Conservation (phyloP, 495 filamentous ascomycete species). For the Tuber microsphaerosporum region DNA sequence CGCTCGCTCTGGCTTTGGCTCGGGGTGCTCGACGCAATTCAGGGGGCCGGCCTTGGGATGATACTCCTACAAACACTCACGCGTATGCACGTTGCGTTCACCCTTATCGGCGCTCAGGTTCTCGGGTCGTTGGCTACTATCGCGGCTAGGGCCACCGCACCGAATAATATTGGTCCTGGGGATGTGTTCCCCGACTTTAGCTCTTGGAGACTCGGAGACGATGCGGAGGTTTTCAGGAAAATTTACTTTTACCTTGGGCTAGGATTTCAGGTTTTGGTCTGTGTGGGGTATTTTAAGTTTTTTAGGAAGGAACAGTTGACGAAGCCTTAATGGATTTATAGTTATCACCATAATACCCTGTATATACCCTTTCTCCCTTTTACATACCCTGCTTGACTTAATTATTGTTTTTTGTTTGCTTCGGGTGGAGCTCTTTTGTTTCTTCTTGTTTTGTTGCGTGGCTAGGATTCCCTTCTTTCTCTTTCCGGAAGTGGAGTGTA, state of each 20-base stretch:
- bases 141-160: constrained; percentile 53
- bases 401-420: background rate
- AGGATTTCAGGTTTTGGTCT: constrained; percentile 56
- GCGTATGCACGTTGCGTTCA: constrained; percentile 53
- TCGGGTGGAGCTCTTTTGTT: background rate
- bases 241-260: constrained; percentile 63
- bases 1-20: constrained; percentile 60
- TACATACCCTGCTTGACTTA: background rate
- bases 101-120: constrained; percentile 53
- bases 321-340: constrained; percentile 50
- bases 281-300: constrained; percentile 60
- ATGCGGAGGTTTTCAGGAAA: constrained; percentile 49
- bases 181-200: constrained; percentile 54
- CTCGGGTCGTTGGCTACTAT: constrained; percentile 54
- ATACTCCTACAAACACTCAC: constrained; percentile 58
- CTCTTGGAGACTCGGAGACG: constrained; percentile 43
- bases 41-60: constrained; percentile 59
- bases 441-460: background rate
- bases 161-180: constrained; percentile 55
- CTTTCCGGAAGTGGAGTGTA: background rate
- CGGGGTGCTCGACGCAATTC: constrained; percentile 56
- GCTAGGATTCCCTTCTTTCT: background rate
- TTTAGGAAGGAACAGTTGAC: constrained; percentile 66
- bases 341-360: background rate
- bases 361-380: background rate